phyloP scores from a whole-genome alignment of 2,329 filamentous ascomycete genomes.

The Lithohypha guttulata region DNA sequence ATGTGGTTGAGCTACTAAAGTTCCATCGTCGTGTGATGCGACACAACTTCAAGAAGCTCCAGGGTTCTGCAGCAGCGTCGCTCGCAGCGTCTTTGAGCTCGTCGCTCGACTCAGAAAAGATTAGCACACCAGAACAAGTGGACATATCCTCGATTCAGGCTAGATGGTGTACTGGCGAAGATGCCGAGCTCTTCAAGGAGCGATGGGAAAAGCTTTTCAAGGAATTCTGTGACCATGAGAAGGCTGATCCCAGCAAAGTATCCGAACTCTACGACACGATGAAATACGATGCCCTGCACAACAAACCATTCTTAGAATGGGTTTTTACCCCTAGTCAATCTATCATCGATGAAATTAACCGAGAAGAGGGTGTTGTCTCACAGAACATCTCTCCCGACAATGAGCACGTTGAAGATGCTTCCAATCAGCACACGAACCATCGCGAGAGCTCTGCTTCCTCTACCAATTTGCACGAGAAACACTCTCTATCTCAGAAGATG shows the following conservation, averaged over 20 bases:
- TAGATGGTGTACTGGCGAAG: constrained; percentile 93
- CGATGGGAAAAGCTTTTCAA: constrained; percentile 97
- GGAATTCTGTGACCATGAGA: constrained; percentile 93
- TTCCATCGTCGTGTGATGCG: constrained; percentile 94
- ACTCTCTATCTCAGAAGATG: constrained; percentile 30
- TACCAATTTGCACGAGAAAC: constrained; percentile 22
- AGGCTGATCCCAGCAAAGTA: constrained; percentile 97
- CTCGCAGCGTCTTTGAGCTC: constrained; percentile 34
- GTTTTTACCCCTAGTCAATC: constrained; percentile 75
- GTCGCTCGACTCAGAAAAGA: constrained; percentile 13
- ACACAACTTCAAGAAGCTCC: constrained; percentile 76
- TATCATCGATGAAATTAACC: constrained; percentile 27
- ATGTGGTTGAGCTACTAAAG: constrained; percentile 93
- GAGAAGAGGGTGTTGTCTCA: constrained; percentile 16
- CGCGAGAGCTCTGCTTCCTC: constrained; percentile 5
- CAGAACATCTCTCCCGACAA: constrained; percentile 14
- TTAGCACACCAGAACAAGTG: constrained; percentile 33
- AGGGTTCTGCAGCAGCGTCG: constrained; percentile 51
- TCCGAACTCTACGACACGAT: constrained; percentile 98
- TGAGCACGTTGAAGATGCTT: constrained; percentile 13
- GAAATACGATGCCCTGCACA: constrained; percentile 98
- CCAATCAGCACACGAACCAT: background rate
- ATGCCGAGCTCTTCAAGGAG: constrained; percentile 87
- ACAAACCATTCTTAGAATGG: constrained; percentile 93
- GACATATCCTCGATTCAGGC: constrained; percentile 64